Evolutionary conservation across 169 alveolate genomes (phyloP).

Genomic region (Plasmodium malariae): DNA sequence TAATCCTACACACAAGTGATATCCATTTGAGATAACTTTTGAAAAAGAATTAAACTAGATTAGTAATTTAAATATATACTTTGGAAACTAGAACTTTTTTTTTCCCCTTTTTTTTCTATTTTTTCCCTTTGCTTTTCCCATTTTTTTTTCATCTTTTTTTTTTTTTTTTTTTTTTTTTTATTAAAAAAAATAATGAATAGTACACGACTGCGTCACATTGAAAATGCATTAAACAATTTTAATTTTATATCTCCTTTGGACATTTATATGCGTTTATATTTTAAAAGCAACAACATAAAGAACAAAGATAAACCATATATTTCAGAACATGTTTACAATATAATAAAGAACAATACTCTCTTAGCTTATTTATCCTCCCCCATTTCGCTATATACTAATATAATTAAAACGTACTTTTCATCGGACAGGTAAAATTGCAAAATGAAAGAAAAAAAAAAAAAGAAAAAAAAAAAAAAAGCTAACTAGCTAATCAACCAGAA

Average conservation of each 20-base stretch:
- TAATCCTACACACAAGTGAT: no score
- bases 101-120: background rate
- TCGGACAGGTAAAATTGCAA: constrained; percentile 60
- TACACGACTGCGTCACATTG: constrained; percentile 75
- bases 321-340: constrained; percentile 74
- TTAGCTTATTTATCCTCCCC: constrained; percentile 64
- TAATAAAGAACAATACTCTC: constrained; percentile 63
- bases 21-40: background rate
- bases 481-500: background rate
- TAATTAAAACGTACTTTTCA: constrained; percentile 68
- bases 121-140: no score
- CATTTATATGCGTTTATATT: constrained; percentile 76
- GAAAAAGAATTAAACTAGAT: background rate
- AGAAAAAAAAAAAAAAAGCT: background rate
- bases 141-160: no score
- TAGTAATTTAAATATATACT: background rate
- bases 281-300: constrained; percentile 72
- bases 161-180: constrained; percentile 1
- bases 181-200: constrained; percentile 59
- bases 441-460: background rate
- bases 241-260: constrained; percentile 74
- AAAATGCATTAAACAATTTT: constrained; percentile 73
- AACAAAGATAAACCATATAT: constrained; percentile 68
- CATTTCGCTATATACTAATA: constrained; percentile 43
- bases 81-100: background rate